These are phyloP conservation scores for Pseudocercospora vitis DNA, from an alignment of 2,329 filamentous ascomycete genomes.

Conservation along the genomic window DNA sequence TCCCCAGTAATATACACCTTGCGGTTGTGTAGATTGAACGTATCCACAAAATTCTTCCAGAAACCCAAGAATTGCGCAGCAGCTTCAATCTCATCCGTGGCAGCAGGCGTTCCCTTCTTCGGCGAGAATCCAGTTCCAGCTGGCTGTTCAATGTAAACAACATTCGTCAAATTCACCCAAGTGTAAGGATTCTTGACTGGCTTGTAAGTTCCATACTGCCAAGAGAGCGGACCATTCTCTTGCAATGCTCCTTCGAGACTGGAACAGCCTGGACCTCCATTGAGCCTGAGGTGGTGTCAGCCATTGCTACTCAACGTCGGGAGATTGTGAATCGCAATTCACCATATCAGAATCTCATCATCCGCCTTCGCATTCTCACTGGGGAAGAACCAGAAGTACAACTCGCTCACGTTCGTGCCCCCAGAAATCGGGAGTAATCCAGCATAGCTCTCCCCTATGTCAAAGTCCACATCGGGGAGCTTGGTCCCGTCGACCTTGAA, in stretches of 20 bases:
- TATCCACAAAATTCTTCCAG: slow-evolving; percentile 52
- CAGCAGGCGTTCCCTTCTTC: slow-evolving; percentile 38
- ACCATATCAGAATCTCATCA: slow-evolving; percentile 44
- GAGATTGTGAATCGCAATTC: neutral
- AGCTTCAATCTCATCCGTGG: slow-evolving; percentile 44
- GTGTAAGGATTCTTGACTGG: slow-evolving; percentile 50
- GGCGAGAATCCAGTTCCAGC: slow-evolving; percentile 43
- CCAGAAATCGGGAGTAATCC: slow-evolving; percentile 37
- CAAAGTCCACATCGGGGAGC: slow-evolving; percentile 39
- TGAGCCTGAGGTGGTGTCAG: slow-evolving; percentile 31
- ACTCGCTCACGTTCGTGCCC: slow-evolving; percentile 33
- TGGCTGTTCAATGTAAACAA: slow-evolving; percentile 49
- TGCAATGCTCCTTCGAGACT: slow-evolving; percentile 50
- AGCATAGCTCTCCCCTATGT: slow-evolving; percentile 39
- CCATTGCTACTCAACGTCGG: neutral
- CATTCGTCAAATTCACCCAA: slow-evolving; percentile 54
- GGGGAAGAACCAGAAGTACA: slow-evolving; percentile 56
- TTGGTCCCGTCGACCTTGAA: slow-evolving; percentile 35
- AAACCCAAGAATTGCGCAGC: slow-evolving; percentile 40
- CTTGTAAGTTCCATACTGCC: slow-evolving; percentile 47
- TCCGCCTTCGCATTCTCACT: slow-evolving; percentile 40
- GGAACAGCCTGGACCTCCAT: slow-evolving; percentile 49
- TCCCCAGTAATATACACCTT: slow-evolving; percentile 71
- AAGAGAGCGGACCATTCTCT: slow-evolving; percentile 49
- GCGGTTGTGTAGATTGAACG: slow-evolving; percentile 51